Evolutionary conservation across 2,329 filamentous ascomycete species (phyloP), one percentile per base, ranked within the genome.

Genomic region (Magnaporthales sp.): DNA sequence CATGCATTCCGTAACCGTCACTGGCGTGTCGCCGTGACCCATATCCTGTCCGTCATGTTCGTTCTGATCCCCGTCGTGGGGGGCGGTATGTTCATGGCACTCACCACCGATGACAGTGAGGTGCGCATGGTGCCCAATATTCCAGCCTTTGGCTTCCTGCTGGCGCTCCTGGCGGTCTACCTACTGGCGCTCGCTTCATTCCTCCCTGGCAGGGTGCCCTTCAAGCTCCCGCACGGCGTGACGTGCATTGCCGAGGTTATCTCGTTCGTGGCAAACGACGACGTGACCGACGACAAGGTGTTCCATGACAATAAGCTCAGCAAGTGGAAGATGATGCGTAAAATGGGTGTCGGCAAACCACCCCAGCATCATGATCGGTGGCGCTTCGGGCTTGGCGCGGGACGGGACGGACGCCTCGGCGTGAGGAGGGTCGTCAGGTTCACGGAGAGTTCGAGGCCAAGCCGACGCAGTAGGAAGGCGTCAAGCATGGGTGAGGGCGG

Each of bases 231-330:
- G 0, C 92, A 96, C 74, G 83, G 83, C 5, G 87, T 91, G 56
- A 85, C 83, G 68, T 91, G 85, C 62, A 81, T 96, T 22, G 90
- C 91, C 1, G 92, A 93, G 74, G 81, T 93, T 26, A 84, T 96
- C 71, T 89, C 87, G 73, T 93, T 94, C 74, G 81, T 94, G 58
- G 87, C 91, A 68, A 88, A 89, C 70, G 89, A 88, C 60, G 89
- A 89, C 27, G 80, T 96, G 22, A 80, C 91, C 1, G 81, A 85
- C 5, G 93, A 97, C 73, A 83, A 87, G 10, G 85, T 90, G 0
- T 94, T 97, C 74, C 81, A 83, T 30, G 26, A 60, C 11, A 60
- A 60, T 11, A 27, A 27, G 22, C 56, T 60, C 56, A 88, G 83
- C n/a, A 89, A 88, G 70, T 80, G 80, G 0, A 89, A 93, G 70